Conservation (phyloP, 2,329 filamentous ascomycete species). For the Colletotrichum orchidophilum region DNA sequence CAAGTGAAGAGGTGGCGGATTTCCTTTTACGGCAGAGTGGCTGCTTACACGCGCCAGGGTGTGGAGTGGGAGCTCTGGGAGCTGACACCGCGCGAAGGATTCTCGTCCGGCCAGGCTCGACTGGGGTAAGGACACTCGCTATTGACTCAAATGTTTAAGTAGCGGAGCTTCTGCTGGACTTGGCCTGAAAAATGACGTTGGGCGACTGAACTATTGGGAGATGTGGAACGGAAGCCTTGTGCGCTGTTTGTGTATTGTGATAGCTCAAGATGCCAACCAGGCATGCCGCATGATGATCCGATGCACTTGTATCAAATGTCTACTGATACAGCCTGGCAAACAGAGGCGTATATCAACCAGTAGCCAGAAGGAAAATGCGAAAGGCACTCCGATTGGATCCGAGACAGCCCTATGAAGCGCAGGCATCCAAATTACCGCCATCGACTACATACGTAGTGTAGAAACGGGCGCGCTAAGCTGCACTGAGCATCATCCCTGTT, state of each 20-base stretch:
- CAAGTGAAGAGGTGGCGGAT: not conserved
- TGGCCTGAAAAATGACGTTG: not conserved
- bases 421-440: not conserved
- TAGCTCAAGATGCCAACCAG: not conserved
- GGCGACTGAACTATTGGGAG: not conserved
- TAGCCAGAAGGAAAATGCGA: not conserved
- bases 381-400: too few species aligned
- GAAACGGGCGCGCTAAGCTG: not conserved
- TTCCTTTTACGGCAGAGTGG: not conserved
- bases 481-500: constrained; percentile 8
- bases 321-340: not conserved
- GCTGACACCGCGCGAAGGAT: not conserved
- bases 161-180: not conserved
- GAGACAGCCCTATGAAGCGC: not conserved
- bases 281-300: not conserved
- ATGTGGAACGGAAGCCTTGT: not conserved
- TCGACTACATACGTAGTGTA: not conserved
- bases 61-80: not conserved
- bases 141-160: not conserved
- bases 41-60: not conserved
- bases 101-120: not conserved
- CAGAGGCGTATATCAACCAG: not conserved
- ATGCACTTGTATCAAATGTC: not conserved
- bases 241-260: not conserved
- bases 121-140: not conserved